Evolutionary conservation across 306 rosid genomes (phyloP), one percentile per base, ranked within the genome.

Genomic region (Herpetospermum pedunculosum): DNA sequence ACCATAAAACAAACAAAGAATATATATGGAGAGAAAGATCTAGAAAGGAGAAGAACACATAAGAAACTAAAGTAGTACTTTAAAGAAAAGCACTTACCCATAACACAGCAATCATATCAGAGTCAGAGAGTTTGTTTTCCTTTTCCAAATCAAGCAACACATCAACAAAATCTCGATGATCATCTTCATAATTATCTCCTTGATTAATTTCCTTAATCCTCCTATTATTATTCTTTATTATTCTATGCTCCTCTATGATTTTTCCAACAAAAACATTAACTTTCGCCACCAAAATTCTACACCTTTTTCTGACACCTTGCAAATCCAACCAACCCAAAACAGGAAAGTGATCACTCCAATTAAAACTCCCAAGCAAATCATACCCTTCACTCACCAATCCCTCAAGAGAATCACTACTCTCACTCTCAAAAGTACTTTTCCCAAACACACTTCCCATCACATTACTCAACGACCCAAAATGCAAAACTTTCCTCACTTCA

Each of bases 401-500:
- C 50, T 89, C 92, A 43, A 89, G n/a, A n/a, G n/a, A n/a, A n/a
- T n/a, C n/a, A n/a, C n/a, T n/a, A n/a, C n/a, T 83, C 78, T 76
- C 90, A 64, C 82, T 69, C 11, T 54, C 75, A 18, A 69, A 89
- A n/a, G 79, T 40, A 12, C 83, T 52, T 71, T 73, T 83, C 0
- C 97, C 96, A 72, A 91, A 91, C 82, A 91, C 96, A 23, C 84
- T 84, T 78, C 50, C 81, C 96, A 92, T 92, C 18, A 89, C 91
- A 78, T 86, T 92, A 58, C 82, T 89, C 70, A 89, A 47, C 0
- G 92, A 86, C 14, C 90, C 96, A 23, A 82, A 84, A 26, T 87
- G 90, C 64, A 92, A 80, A 0, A 87, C 77, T 43, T 77, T 87
- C 60, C 81, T 85, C 8, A 89, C 85, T 75, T 80, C 88, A 49